Base-by-base conservation (phyloP, 1,284 basidiomycete genomes). In the Sporisorium sorghi region DNA sequence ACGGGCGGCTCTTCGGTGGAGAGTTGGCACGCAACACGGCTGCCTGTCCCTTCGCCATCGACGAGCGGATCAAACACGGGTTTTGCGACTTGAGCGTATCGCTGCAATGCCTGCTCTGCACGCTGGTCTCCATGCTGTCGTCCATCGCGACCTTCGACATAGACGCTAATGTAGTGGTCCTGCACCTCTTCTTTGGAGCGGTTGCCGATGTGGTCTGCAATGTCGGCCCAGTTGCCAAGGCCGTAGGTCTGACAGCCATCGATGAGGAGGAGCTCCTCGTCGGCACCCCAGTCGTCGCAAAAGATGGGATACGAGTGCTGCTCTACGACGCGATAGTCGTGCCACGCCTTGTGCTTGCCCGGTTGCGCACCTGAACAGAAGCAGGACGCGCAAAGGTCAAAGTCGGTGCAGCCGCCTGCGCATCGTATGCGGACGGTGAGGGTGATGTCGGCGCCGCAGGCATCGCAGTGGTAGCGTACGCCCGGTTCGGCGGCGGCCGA, bases 291-390 rank as follows among this genome's bases (percentile, higher is more conserved):
- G 83, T 97, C 94, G 67, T 92, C 90, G 14, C 90, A 89, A 81
- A 97, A 97, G 81, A 99, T 97, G 5, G 96, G 96, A 84, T 96
- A 94, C 9, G 96, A 93, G 79, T 97, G 89, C 87, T 97, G 94
- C 93, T 97, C 84, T 70, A 98, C 92, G 57, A 99, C 91, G 60
- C 94, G 92, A 85, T 99, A 99, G 60, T 91, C 87, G 86, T 99
- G 97, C 77, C 90, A 90, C 58, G 92, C 90, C 85, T 92, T 93
- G 85, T 99, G 96, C 69, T 89, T 89, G 47, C 88, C 90, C 58
- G 94, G 92, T 83, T 97, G 93, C 84, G 92, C 93, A 19, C 96
- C 97, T 50, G 90, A 89, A 81, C 92, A 94, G 85, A 98, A 98
- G 86, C 96, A 99, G 54, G 80, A 83, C 19, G 82, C 86, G 63